Conservation (phyloP, 352 stramenopile genomes). For the Globisporangium emineosum region DNA sequence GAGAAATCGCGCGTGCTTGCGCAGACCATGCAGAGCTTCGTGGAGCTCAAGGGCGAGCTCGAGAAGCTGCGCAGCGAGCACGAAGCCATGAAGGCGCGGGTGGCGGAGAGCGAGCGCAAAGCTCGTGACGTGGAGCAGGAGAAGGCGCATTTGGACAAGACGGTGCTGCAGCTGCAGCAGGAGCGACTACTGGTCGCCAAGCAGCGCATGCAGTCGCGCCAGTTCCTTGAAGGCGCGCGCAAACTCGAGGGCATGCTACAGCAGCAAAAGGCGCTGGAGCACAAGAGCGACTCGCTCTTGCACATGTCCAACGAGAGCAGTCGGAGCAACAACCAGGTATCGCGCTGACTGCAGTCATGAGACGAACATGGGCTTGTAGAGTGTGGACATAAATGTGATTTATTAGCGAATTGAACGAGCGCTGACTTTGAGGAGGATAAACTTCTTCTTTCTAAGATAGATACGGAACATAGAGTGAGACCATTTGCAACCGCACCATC, state of each 20-base stretch:
- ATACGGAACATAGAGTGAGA: slow-evolving; percentile 11
- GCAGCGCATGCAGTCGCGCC: slow-evolving; percentile 71
- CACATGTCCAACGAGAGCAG: not conserved
- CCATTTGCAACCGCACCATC: not conserved
- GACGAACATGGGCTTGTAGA: not conserved
- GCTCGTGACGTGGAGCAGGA: slow-evolving; percentile 37
- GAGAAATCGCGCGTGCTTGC: slow-evolving; percentile 52
- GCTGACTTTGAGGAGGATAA: not conserved
- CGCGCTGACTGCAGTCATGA: not conserved
- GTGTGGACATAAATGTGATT: not conserved
- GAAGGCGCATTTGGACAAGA: slow-evolving; percentile 47
- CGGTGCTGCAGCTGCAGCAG: slow-evolving; percentile 54
- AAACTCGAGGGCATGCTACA: slow-evolving; percentile 62
- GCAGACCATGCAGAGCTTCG: slow-evolving; percentile 33
- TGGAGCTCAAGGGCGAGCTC: slow-evolving; percentile 34
- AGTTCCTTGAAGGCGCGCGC: slow-evolving; percentile 65
- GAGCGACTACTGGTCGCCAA: slow-evolving; percentile 68
- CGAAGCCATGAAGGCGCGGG: slow-evolving; percentile 30
- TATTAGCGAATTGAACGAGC: slow-evolving; percentile 2
- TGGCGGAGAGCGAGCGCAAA: slow-evolving; percentile 31
- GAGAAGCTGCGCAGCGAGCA: slow-evolving; percentile 39
- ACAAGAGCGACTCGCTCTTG: not conserved
- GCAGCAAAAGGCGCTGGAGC: slow-evolving; percentile 38
- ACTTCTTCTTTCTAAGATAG: slow-evolving; percentile 10
- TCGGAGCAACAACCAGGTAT: slow-evolving; percentile 5